phyloP scores from a whole-genome alignment of 2,329 filamentous ascomycete species.

The Alternaria solani region DNA sequence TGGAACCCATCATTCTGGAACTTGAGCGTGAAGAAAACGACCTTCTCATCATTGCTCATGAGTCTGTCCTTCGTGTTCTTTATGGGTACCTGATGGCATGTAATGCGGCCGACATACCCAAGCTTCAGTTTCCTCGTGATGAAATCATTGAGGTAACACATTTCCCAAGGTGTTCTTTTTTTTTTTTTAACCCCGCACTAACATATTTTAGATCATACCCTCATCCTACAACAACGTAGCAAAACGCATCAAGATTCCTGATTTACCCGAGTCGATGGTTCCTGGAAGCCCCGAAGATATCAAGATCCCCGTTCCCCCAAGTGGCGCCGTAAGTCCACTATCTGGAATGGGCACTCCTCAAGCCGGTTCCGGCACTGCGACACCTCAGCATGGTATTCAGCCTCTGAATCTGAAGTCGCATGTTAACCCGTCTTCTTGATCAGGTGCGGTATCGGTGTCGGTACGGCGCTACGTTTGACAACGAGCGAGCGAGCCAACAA shows the following conservation, averaged over 20 bases:
- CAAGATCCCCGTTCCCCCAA: conserved; percentile 75
- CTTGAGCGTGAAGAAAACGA: conserved; percentile 97
- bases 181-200: no score
- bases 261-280: conserved; percentile 70
- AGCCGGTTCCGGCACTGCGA: conserved; percentile 11
- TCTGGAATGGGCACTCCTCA: conserved; percentile 51
- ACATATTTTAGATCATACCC: conserved; percentile 75
- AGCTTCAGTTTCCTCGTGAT: conserved; percentile 90
- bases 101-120: conserved; percentile 92
- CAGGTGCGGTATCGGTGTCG: conserved; percentile 21
- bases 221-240: conserved; percentile 97
- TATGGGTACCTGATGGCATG: conserved; percentile 99
- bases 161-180: no score
- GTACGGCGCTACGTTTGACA: conserved; percentile 31
- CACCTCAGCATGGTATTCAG: conserved; percentile 8
- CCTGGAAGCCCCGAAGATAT: conserved; percentile 83
- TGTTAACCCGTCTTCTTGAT: conserved; percentile 15
- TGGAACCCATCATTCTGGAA: conserved; percentile 97
- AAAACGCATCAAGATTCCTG: conserved; percentile 85
- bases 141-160: conserved; percentile 89
- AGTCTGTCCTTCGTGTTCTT: conserved; percentile 94
- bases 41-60: conserved; percentile 96
- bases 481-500: conserved; percentile 33
- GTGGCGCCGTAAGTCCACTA: conserved; percentile 57
- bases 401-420: conserved; percentile 14